These are phyloP conservation scores for Lablab purpureus DNA, from an alignment of 306 rosid species.

Conservation along the genomic window DNA sequence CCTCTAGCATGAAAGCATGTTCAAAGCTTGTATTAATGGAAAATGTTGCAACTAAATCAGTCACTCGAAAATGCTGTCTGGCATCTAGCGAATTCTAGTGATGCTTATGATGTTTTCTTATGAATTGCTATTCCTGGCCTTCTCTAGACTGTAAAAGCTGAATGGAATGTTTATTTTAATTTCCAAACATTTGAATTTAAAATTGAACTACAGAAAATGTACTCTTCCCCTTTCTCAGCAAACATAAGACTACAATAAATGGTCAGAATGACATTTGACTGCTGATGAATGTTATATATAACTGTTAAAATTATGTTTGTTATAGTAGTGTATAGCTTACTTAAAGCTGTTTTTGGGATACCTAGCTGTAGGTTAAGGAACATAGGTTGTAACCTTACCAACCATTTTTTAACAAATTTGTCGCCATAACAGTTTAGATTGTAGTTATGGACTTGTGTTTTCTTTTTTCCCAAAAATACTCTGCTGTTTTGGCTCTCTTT, in stretches of 20 bases:
- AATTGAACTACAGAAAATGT: constrained; percentile 1
- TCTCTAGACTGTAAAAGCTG: constrained; percentile 14
- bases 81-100: neutral
- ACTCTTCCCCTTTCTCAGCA: constrained; percentile 13
- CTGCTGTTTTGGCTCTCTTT: neutral
- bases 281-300: neutral
- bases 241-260: neutral
- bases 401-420: neutral
- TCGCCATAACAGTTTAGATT: neutral
- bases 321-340: too few species aligned
- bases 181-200: constrained; percentile 10
- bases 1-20: constrained; percentile 12
- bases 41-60: neutral
- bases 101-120: neutral
- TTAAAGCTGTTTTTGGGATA: too few species aligned
- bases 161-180: constrained; percentile 14
- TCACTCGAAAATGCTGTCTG: neutral
- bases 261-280: neutral
- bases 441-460: neutral
- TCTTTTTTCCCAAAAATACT: neutral
- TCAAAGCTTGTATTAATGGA: constrained; percentile 5
- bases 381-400: too few species aligned
- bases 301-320: too few species aligned
- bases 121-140: neutral
- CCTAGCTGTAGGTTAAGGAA: too few species aligned